These are phyloP conservation scores for Garcia nutans DNA, from an alignment of 345 rosid species.

Conservation along the genomic window DNA sequence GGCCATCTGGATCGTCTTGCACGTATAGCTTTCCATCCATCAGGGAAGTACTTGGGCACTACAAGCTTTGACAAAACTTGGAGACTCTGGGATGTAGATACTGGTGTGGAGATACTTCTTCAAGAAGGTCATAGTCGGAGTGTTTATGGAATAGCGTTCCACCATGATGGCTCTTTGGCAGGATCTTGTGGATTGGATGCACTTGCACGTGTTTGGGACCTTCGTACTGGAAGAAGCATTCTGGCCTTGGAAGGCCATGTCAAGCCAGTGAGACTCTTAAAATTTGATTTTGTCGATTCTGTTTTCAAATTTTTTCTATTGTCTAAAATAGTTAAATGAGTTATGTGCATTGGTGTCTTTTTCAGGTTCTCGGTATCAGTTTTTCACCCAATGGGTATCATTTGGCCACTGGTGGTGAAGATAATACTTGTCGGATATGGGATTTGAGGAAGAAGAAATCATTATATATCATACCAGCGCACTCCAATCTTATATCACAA, in stretches of 20 bases:
- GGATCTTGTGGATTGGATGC: constrained; percentile 92
- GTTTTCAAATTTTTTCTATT: neutral
- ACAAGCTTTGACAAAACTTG: constrained; percentile 96
- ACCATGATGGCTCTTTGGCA: constrained; percentile 89
- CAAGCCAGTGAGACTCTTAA: constrained; percentile 59
- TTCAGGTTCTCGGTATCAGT: constrained; percentile 75
- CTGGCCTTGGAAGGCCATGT: constrained; percentile 93
- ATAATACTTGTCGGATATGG: constrained; percentile 93
- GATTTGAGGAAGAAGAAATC: constrained; percentile 89
- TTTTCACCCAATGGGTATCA: constrained; percentile 98
- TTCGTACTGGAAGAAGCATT: constrained; percentile 87
- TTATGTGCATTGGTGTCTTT: constrained; percentile 20
- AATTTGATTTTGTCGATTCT: constrained; percentile 5
- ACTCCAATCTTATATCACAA: constrained; percentile 85
- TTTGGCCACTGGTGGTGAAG: constrained; percentile 93
- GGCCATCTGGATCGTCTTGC: constrained; percentile 96
- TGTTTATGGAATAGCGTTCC: constrained; percentile 86
- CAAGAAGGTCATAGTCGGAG: constrained; percentile 97
- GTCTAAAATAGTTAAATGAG: constrained; percentile 8
- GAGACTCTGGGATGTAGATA: constrained; percentile 92
- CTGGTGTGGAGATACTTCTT: constrained; percentile 82
- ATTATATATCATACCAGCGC: constrained; percentile 83
- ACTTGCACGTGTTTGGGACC: constrained; percentile 94
- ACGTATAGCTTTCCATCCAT: constrained; percentile 89
- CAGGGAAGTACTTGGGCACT: constrained; percentile 87